A percentile compares a stretch with the other conserved stretches of the same genome.
Conservation (phyloP, 495 filamentous ascomycete genomes). For the Bacidia rubella region DNA sequence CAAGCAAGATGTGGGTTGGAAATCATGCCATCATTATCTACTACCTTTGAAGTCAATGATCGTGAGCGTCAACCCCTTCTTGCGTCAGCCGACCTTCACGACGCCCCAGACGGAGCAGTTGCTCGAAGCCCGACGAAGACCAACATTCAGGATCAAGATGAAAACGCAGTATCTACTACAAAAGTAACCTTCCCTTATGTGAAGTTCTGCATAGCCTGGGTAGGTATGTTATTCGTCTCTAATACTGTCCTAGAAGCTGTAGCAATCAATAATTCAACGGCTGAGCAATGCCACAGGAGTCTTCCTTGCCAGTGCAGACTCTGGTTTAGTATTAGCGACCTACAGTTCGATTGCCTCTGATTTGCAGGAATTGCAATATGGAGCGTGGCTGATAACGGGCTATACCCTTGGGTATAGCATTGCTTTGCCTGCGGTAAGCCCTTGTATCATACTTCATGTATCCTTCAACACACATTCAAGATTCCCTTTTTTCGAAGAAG, state of each 20-base stretch:
- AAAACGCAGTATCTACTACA: background rate
- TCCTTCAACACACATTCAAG: no score
- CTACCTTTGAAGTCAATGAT: background rate
- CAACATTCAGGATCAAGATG: no score
- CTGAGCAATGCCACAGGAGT: constrained; percentile 15
- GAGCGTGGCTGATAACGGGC: constrained; percentile 24
- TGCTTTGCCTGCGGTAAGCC: constrained; percentile 24
- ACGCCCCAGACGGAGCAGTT: no score
- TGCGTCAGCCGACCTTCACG: background rate
- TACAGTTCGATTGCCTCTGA: constrained; percentile 25
- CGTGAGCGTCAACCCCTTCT: background rate
- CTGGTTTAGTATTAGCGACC: constrained; percentile 23
- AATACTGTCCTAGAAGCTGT: background rate
- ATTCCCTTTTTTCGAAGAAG: background rate
- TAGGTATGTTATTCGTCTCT: background rate
- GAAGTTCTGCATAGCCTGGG: background rate
- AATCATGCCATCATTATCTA: background rate
- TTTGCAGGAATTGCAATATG: constrained; percentile 20
- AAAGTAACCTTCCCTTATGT: background rate
- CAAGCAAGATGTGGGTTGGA: no score
- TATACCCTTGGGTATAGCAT: constrained; percentile 28
- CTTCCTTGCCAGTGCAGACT: constrained; percentile 25
- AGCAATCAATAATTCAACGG: no score
- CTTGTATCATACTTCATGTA: background rate
- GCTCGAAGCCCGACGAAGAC: no score